Evolutionary conservation across 371 early-diverging fungal genomes (phyloP), one percentile per base, ranked within the genome.

Genomic region (Lichtheimia hyalospora): DNA sequence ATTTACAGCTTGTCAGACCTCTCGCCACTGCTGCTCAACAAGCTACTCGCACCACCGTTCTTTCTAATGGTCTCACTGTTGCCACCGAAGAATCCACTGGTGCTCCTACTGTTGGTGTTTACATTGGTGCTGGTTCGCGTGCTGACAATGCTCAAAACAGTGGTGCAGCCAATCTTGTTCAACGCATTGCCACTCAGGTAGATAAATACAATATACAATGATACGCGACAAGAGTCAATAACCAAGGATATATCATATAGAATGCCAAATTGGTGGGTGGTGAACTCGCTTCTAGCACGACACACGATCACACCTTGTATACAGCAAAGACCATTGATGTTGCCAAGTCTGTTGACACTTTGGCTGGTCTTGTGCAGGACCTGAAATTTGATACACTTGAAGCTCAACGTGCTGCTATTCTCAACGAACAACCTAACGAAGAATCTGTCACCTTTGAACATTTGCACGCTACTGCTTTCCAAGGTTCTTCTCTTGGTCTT

Each of bases 221-320:
- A 34, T 34, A 34, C 34, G 49, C 49, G 49, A 49, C 15, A 49
- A 2, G 0, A 54, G 16, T 16, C 16, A 3, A 18, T n/a, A 20
- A 5, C 2, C 34, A 20, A 21, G 16, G 18, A 54, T 28, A 28
- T 25, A 25, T 25, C 13, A 56, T 49, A 58, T 49, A 58, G 48
- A 58, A 58, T 20, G 41, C 18, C 50, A 96, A 96, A 73, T 92
- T 93, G 80, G 87, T 95, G 83, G 96, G 97, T 57, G 96, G 90
- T 52, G 90, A 91, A 74, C 69, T 96, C 61, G 92, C 92, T 74
- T 96, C 96, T 41, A 91, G 93, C 80, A 97, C 97, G 50, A 92
- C 94, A n/a, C 91, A 96, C 64, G 96, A 97, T 69, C 96, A 96
- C 74, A 95, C 96, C 52, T 94, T 90, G 57, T 97, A 92, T 83